Conservation (phyloP, 1,284 basidiomycete species). For the Veloporphyrellus conicus region DNA sequence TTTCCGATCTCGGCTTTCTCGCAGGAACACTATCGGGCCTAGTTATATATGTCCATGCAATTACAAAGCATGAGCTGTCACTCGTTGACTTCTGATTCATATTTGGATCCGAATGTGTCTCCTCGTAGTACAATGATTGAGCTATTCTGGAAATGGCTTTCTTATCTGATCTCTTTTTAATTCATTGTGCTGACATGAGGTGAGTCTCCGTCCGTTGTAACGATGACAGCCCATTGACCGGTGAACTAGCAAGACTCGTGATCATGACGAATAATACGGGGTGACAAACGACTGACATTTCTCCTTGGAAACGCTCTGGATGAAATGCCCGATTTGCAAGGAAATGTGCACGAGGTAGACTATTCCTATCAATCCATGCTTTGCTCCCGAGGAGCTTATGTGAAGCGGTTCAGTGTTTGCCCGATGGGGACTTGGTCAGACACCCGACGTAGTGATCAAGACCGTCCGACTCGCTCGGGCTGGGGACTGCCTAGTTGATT, state of each 20-base stretch:
- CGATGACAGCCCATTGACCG: neutral
- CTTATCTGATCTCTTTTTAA: neutral
- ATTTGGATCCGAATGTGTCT: constrained; percentile 8
- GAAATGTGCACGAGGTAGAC: too few species aligned
- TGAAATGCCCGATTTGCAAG: too few species aligned
- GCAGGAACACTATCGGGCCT: constrained; percentile 13
- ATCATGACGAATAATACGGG: neutral
- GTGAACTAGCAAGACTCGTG: neutral
- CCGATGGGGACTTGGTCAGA: too few species aligned
- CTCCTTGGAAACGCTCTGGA: neutral
- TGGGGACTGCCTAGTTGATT: too few species aligned
- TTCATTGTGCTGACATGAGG: constrained; percentile 6
- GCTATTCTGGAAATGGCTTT: constrained; percentile 2
- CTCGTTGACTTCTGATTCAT: constrained; percentile 13
- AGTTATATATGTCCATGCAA: constrained; percentile 12
- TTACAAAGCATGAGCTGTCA: constrained; percentile 13
- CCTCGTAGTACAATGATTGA: constrained; percentile 7
- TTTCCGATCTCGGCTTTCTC: constrained; percentile 11
- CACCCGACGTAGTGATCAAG: neutral
- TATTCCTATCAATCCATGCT: too few species aligned
- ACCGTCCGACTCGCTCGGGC: neutral
- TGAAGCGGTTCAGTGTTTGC: too few species aligned
- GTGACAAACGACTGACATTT: constrained; percentile 2
- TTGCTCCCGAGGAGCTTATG: too few species aligned
- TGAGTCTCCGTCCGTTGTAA: constrained; percentile 5